Conservation (phyloP, 116 monocot species). For the Papilionanthe hybrid region DNA sequence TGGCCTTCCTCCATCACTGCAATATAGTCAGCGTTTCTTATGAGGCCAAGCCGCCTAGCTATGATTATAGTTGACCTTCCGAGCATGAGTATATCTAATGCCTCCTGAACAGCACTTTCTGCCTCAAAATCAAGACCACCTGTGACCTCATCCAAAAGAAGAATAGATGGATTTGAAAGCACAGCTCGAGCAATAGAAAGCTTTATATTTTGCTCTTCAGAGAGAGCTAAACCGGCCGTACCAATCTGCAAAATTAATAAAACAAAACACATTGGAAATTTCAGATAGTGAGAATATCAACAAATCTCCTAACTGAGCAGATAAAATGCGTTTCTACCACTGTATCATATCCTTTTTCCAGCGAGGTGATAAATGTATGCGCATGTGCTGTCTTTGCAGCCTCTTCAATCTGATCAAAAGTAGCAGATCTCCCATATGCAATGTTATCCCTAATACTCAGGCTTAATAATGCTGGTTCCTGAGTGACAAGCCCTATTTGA, state of each 20-base stretch:
- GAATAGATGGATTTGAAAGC: slow-evolving; percentile 93
- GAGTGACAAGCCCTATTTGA: slow-evolving; percentile 97
- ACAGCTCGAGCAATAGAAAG: slow-evolving; percentile 92
- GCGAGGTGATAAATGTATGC: slow-evolving; percentile 79
- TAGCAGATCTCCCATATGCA: slow-evolving; percentile 89
- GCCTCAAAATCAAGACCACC: slow-evolving; percentile 97
- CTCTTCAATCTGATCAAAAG: slow-evolving; percentile 92
- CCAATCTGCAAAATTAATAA: slow-evolving; percentile 64
- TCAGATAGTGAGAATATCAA: not conserved
- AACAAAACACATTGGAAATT: slow-evolving; percentile 1
- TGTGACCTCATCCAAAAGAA: slow-evolving; percentile 97
- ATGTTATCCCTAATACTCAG: slow-evolving; percentile 95
- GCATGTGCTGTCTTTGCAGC: slow-evolving; percentile 99
- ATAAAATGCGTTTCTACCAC: slow-evolving; percentile 37
- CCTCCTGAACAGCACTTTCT: slow-evolving; percentile 88
- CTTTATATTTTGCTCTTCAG: slow-evolving; percentile 97
- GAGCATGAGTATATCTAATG: slow-evolving; percentile 92
- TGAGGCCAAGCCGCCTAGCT: slow-evolving; percentile 81
- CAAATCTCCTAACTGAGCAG: not conserved
- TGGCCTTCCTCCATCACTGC: slow-evolving; percentile 99
- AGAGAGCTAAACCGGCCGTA: slow-evolving; percentile 71
- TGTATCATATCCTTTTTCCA: slow-evolving; percentile 88
- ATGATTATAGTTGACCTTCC: slow-evolving; percentile 98
- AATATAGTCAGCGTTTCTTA: slow-evolving; percentile 98
- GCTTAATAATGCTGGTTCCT: slow-evolving; percentile 92